These are phyloP conservation scores for Diphasiastrum complanatum DNA, from an alignment of 83 land plant genomes.

Conservation along the genomic window DNA sequence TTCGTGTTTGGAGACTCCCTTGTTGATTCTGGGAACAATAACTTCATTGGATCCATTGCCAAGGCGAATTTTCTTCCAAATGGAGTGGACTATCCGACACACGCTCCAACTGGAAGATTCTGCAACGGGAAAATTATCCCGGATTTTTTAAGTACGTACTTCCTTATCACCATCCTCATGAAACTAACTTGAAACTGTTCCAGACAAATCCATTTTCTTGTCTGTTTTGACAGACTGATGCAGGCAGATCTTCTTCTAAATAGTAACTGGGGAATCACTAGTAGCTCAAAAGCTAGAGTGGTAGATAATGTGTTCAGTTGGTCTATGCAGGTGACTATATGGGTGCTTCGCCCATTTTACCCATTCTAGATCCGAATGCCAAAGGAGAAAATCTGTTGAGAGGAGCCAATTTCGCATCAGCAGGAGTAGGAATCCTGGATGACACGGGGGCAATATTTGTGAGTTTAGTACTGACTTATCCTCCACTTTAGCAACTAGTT, in stretches of 20 bases:
- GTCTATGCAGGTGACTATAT: conserved; percentile 35
- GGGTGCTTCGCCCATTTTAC: conserved; percentile 39
- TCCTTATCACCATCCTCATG: background rate
- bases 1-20: conserved; percentile 7
- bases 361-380: conserved; percentile 49
- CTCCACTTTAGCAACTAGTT: background rate
- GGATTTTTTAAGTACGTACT: background rate
- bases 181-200: too few relatives aligned
- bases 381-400: conserved; percentile 30
- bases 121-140: background rate
- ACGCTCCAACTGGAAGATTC: conserved; percentile 3
- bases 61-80: conserved; percentile 1
- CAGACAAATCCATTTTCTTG: too few relatives aligned
- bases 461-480: conserved; percentile 5
- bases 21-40: background rate
- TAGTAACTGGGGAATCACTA: too few relatives aligned
- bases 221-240: too few relatives aligned
- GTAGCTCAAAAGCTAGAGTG: too few relatives aligned
- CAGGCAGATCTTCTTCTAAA: too few relatives aligned
- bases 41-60: background rate
- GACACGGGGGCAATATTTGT: conserved; percentile 61
- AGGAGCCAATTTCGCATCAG: conserved; percentile 66
- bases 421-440: conserved; percentile 62
- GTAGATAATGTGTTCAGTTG: too few relatives aligned
- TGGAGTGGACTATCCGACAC: conserved; percentile 5